Evolutionary conservation across 2,329 filamentous ascomycete species (phyloP), one percentile per base, ranked within the genome.

Genomic region (Aspergillus sp.): DNA sequence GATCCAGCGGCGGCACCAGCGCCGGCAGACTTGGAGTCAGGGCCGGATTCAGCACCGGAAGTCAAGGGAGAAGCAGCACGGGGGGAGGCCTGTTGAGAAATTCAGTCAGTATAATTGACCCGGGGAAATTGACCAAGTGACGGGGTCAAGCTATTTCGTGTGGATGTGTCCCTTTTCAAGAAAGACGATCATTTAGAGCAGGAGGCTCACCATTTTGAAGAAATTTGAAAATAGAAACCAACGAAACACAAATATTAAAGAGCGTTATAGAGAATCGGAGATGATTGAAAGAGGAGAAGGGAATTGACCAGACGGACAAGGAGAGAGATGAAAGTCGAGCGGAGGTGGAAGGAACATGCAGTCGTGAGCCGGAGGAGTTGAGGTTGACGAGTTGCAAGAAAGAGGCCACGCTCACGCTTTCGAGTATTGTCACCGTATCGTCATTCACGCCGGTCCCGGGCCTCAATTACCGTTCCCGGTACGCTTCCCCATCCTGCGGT

Each of bases 1-100:
- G 86, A 55, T 49, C 57, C 82, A 67, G 84, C 82, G 61, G 82
- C 80, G 66, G 81, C 75, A 64, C 77, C 77, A 55, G 72, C 71
- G 56, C 71, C 73, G 61, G 70, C 62, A 45, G 74, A 72, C 69
- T 78, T 78, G 65, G 79, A 71, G 61, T 80, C 77, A 49, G 77
- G 70, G 57, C 77, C 78, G 47, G 78, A 80, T 63, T 80, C 76
- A 54, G 77, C 75, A 57, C 76, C 75, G 58, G 77, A 78, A 69
- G 76, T 77, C 69, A 78, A 70, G 67, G 75, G 77, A 64, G 77
- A 79, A 53, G 77, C 70, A 61, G 77, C 73, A 68, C 75, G 75
- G 49, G 74, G 71, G 57, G 75, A 76, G 56, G 75, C 71, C 75
- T 29, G 16, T 57, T 7, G 52, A 53, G 24, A 52, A 45, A 49